Evolutionary conservation across 148 eudicot species (phyloP), one percentile per base, ranked within the genome.

Genomic region (Rhododendron mucronatum): DNA sequence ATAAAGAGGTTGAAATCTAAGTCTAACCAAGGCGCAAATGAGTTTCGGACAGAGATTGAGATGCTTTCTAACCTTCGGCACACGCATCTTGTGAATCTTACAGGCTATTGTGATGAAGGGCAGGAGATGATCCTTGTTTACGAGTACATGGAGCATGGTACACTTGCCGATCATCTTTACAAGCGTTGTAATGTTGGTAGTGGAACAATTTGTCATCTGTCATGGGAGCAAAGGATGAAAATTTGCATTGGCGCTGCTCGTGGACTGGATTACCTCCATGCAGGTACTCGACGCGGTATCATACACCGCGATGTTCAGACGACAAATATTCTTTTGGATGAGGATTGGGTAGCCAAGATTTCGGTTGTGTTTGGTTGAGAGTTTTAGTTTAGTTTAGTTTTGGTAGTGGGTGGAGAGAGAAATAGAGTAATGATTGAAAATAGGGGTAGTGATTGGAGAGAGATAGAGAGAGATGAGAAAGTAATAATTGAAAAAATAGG

Each of bases 61-160:
- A 80, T 50, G 84, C 80, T 86, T 39, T 76, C 80, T 45, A 76
- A 76, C 33, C 79, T 86, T 73, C 80, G 84, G 26, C 87, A 86
- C 35, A 23, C 7, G 14, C 84, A 86, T 69, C 90, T 91, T 1
- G 86, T 91, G 35, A 87, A 88, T 81, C 77, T 91, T n/a, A 86
- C 89, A 53, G 92, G 92, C 45, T 91, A 91, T 33, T 89, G 92
- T 65, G 83, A 82, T 41, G 91, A 89, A 44, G 20, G 50, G 2
- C 45, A 55, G 0, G 92, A 91, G 78, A 89, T 91, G 91, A 89
- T 91, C 63, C 57, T 53, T 53, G 57, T 53, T 53, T 53, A 53
- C 57, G 57, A 55, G 59, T 55, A 55, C 59, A 53, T 91, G 90
- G 67, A 84, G 23, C 41, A 87, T 53, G 92, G 91, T 11, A 89